These are phyloP conservation scores for Ambrosia artemisiifolia DNA, from an alignment of 129 eudicot genomes.

Conservation along the genomic window DNA sequence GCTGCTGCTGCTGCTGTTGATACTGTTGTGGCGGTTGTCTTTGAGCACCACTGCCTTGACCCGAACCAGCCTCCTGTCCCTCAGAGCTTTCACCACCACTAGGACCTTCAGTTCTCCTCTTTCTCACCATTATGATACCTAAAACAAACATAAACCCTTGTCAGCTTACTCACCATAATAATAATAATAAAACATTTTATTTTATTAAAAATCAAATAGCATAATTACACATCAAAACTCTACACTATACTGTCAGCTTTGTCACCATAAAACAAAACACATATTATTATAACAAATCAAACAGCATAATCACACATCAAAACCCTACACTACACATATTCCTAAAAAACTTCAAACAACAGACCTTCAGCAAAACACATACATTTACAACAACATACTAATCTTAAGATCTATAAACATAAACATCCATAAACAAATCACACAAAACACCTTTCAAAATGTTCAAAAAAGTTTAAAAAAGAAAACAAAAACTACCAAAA, in stretches of 20 bases:
- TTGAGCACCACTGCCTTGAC: conserved; percentile 54
- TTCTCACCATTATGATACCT: conserved; percentile 69
- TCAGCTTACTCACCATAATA: neutral
- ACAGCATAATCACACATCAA: too few species aligned
- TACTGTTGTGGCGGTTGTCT: conserved; percentile 42
- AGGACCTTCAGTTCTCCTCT: conserved; percentile 65
- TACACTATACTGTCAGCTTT: neutral
- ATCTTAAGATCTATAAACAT: neutral
- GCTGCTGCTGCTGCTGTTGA: conserved; percentile 40
- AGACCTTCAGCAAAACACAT: too few species aligned
- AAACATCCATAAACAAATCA: neutral
- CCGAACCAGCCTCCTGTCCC: conserved; percentile 50
- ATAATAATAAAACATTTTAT: too few species aligned
- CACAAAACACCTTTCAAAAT: too few species aligned
- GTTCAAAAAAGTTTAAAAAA: too few species aligned
- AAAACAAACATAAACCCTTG: conserved; percentile 1
- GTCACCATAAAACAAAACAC: neutral
- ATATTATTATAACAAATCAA: neutral
- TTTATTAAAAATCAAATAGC: conserved; percentile 5
- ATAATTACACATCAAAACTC: neutral
- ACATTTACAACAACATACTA: neutral
- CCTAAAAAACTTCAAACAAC: too few species aligned
- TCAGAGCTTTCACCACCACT: conserved; percentile 56
- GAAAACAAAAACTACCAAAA: neutral
- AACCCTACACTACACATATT: too few species aligned